These are phyloP conservation scores for Chlorella sp. DNA, from an alignment of 139 green algal species.

Conservation along the genomic window DNA sequence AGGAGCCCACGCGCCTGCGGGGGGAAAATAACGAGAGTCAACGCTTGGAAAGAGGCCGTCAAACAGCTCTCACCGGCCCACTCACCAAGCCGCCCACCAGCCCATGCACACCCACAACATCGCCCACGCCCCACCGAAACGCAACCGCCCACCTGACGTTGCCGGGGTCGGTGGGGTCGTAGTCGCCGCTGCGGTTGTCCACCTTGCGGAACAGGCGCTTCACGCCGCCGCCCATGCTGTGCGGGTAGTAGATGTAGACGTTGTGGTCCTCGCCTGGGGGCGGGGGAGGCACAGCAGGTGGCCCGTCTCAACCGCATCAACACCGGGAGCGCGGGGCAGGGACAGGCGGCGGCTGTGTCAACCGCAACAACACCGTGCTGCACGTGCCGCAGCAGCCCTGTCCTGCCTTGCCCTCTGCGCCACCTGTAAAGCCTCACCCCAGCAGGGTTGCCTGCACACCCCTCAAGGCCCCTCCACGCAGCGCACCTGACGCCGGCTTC, in stretches of 20 bases:
- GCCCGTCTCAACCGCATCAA: no score
- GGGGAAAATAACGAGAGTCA: background rate
- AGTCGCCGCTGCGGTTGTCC: conserved; percentile 83
- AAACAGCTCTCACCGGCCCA: no score
- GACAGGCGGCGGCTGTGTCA: no score
- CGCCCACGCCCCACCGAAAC: background rate
- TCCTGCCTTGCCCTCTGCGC: no score
- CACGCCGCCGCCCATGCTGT: conserved; percentile 95
- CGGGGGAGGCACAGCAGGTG: background rate
- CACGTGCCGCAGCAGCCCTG: no score
- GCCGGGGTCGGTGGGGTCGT: conserved; percentile 83
- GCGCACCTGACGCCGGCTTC: conserved; percentile 83
- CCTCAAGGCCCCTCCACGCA: no score
- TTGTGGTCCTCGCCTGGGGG: conserved; percentile 95
- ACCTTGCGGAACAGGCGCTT: conserved; percentile 98
- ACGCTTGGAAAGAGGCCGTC: background rate
- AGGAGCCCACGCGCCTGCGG: conserved; percentile 84
- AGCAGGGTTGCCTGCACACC: no score
- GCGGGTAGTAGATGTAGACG: conserved; percentile 98
- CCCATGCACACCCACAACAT: background rate
- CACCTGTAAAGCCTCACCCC: no score
- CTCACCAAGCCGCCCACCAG: no score
- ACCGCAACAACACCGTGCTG: no score
- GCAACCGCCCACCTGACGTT: conserved; percentile 69
- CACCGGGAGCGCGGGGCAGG: no score